A percentile compares a stretch with the other conserved stretches of the same genome.
Evolutionary conservation across 495 filamentous ascomycete species (phyloP).

Genomic region (Penicillium coprophilum): DNA sequence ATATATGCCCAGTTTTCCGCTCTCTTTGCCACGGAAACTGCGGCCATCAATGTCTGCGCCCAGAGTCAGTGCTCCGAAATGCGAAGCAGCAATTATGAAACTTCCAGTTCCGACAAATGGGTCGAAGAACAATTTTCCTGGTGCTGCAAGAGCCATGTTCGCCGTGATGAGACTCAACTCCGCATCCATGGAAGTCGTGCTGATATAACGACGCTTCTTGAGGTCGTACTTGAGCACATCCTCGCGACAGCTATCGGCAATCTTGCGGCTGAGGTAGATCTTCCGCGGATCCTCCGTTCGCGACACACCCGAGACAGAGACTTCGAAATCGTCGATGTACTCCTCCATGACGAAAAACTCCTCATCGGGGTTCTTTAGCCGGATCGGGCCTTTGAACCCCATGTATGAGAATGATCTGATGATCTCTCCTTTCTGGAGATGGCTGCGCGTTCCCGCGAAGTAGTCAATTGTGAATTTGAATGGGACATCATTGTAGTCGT

Average conservation of each 20-base stretch:
- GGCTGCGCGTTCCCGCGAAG: conserved; percentile 67
- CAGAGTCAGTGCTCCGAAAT: conserved; percentile 78
- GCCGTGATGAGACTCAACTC: conserved; percentile 89
- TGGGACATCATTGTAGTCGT: conserved; percentile 55
- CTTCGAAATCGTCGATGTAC: conserved; percentile 54
- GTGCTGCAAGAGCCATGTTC: conserved; percentile 79
- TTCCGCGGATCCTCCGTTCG: conserved; percentile 49
- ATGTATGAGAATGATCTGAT: conserved; percentile 83
- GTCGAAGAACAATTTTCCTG: conserved; percentile 84
- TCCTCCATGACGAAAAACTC: conserved; percentile 80
- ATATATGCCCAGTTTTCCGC: conserved; percentile 49
- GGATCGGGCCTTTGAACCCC: conserved; percentile 71
- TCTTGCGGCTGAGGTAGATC: conserved; percentile 69
- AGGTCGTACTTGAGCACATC: conserved; percentile 76
- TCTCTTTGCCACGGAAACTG: conserved; percentile 71
- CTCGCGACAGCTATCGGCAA: conserved; percentile 62
- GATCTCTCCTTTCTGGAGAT: conserved; percentile 58
- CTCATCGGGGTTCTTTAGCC: conserved; percentile 67
- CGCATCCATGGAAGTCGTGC: conserved; percentile 94
- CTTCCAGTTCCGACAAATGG: conserved; percentile 94
- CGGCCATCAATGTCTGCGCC: conserved; percentile 94
- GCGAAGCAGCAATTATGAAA: conserved; percentile 80
- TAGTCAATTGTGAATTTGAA: conserved; percentile 83
- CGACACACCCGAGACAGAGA: conserved; percentile 21
- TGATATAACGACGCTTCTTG: conserved; percentile 90